Percentiles rank a stretch among this genome's conserved stretches.
These are phyloP conservation scores for Coffea humblotiana DNA, from an alignment of 305 asterid genomes.

Conservation along the genomic window DNA sequence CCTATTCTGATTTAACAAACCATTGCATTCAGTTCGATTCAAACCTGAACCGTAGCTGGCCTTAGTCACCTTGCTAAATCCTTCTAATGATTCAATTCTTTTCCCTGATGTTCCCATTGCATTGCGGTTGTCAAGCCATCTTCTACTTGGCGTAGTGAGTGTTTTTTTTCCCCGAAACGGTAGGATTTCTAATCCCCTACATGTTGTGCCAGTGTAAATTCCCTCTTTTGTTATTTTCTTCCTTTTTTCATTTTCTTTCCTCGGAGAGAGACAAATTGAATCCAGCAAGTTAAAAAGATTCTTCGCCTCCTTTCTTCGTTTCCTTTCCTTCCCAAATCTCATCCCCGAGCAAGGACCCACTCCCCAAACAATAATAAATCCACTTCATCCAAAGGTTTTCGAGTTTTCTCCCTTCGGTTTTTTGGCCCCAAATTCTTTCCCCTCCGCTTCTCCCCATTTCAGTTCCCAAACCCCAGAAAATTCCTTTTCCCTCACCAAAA, in stretches of 20 bases:
- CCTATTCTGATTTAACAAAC: too few species aligned
- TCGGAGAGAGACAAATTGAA: neutral
- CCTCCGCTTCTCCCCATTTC: neutral
- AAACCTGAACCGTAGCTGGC: too few species aligned
- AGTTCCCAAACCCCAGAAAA: neutral
- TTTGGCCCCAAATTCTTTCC: neutral
- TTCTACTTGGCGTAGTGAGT: too few species aligned
- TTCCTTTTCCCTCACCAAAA: neutral
- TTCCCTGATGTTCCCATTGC: too few species aligned
- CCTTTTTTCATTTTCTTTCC: neutral
- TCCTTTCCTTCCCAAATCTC: neutral
- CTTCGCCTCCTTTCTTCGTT: slow-evolving; percentile 2
- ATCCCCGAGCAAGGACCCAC: neutral
- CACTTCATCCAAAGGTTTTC: neutral
- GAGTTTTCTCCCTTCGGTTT: neutral
- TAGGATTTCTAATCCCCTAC: neutral
- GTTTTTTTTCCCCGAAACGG: too few species aligned
- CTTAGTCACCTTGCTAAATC: too few species aligned
- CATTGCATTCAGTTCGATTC: too few species aligned
- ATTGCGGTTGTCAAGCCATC: too few species aligned
- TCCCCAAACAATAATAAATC: neutral
- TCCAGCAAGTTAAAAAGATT: neutral
- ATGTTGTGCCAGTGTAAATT: neutral
- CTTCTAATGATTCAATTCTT: too few species aligned
- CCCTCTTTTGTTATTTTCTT: neutral